Evolutionary conservation across 441 rosid species (phyloP), one percentile per base, ranked within the genome.

Genomic region (Corymbia calophylla): DNA sequence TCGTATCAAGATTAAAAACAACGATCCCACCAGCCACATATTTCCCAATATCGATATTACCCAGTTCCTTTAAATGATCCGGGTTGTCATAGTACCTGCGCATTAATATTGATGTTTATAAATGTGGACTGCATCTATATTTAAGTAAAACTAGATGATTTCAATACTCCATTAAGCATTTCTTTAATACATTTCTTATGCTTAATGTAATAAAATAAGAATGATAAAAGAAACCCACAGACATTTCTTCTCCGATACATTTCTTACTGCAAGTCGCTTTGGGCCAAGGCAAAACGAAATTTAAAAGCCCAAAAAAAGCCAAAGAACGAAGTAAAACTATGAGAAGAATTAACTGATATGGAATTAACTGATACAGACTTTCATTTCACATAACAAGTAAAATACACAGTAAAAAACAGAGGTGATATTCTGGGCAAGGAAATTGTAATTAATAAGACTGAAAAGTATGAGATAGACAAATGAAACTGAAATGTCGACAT

Each of bases 51-150:
- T 97, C 98, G 90, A 98, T 95, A 90, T 92, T 95, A 87, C 98
- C 99, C 86, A 98, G 94, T 84, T 98, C 99, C 94, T 97, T 96
- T 92, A 93, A 88, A 95, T 94, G 99, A 91, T 97, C 98, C 29
- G 97, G 95, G 89, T 96, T 97, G 93, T 97, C 99, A 94, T 97
- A 97, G 89, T 98, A 98, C 97, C 99, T 97, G 95, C 49, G 51
- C 87, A 91, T 88, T 53, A 31, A 91, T 66, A 85, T 81, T 80
- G 87, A 47, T 66, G 58, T 53, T 87, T 55, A 54, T 56, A 64
- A 29, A 80, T 44, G 51, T 47, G 32, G 48, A 77, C 84, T 44
- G 84, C 84, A 77, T 77, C n/a, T 44, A 77, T n/a, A 13, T 77
- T 39, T 39, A 73, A 8, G 17, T 73, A 73, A 44, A 77, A 44